Percentiles rank a stretch among this genome's conserved stretches.
Conservation (phyloP, 495 filamentous ascomycete genomes). For the Tuber brumale region DNA sequence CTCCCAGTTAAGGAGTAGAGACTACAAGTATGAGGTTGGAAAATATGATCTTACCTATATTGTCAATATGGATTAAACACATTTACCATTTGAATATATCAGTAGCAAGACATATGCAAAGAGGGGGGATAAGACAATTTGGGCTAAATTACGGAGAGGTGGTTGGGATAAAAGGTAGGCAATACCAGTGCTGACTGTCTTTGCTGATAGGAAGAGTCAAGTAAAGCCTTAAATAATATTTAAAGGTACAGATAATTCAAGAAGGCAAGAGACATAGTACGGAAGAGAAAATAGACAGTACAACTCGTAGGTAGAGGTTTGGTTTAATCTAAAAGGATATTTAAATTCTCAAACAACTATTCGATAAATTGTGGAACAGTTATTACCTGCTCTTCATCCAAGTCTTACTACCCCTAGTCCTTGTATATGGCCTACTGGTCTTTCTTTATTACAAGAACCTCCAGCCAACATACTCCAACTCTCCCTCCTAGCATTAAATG, state of each 20-base stretch:
- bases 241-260: neutral
- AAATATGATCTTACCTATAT: neutral
- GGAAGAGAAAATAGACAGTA: neutral
- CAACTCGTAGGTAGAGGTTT: neutral
- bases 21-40: neutral
- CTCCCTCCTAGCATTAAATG: too few relatives aligned
- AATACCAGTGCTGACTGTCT: neutral
- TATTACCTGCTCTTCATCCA: too few relatives aligned
- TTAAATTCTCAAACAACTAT: neutral
- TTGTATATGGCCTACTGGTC: too few relatives aligned
- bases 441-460: too few relatives aligned
- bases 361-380: neutral
- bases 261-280: neutral
- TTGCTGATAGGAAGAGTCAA: neutral
- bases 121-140: conserved; percentile 2
- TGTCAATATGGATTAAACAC: conserved; percentile 12
- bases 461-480: too few relatives aligned
- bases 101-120: neutral
- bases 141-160: neutral
- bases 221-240: conserved; percentile 8
- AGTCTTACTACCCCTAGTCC: too few relatives aligned
- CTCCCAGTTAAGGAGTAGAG: neutral
- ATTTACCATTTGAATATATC: conserved; percentile 9
- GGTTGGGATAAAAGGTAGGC: conserved; percentile 13
- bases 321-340: conserved; percentile 3